Percentiles rank a stretch among this genome's conserved stretches.
These are phyloP conservation scores for Chloroidium sp. DNA, from an alignment of 163 green algal species.

Conservation along the genomic window DNA sequence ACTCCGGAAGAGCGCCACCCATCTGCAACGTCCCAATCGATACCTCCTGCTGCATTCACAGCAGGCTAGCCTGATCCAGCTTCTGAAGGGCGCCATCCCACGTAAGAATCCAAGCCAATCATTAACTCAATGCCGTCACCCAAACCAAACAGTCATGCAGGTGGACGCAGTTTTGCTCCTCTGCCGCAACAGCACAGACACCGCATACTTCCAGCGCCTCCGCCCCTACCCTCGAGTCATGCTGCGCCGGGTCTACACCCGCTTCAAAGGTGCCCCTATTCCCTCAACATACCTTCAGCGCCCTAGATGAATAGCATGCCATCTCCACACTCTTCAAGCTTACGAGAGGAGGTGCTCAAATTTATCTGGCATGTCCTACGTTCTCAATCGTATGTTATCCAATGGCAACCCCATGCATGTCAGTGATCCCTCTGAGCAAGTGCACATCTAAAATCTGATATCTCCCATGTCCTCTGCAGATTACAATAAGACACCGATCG, in stretches of 20 bases:
- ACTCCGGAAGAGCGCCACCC: too few relatives aligned
- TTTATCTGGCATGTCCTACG: background rate
- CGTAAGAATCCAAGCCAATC: too few relatives aligned
- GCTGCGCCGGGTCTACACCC: slow-evolving; percentile 37
- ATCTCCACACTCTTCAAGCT: background rate
- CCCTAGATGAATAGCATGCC: background rate
- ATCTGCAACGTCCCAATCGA: too few relatives aligned
- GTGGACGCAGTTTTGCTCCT: slow-evolving; percentile 69
- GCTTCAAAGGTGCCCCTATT: slow-evolving; percentile 43
- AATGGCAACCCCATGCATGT: too few relatives aligned
- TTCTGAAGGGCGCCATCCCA: too few relatives aligned
- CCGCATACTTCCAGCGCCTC: slow-evolving; percentile 74
- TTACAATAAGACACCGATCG: slow-evolving; percentile 70
- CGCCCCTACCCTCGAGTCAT: slow-evolving; percentile 73
- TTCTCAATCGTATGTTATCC: background rate
- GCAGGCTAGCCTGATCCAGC: too few relatives aligned
- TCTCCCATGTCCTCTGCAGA: slow-evolving; percentile 16
- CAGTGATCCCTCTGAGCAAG: too few relatives aligned
- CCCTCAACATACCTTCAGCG: background rate
- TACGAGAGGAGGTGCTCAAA: background rate
- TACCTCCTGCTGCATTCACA: too few relatives aligned
- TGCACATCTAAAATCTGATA: background rate
- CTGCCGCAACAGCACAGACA: slow-evolving; percentile 76
- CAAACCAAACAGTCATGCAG: background rate
- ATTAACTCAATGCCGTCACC: too few relatives aligned